Percentiles rank a stretch among this genome's conserved stretches.
These are phyloP conservation scores for Zygosaccharomyces pseudobailii DNA, from an alignment of 1,139 yeast species.

Conservation along the genomic window DNA sequence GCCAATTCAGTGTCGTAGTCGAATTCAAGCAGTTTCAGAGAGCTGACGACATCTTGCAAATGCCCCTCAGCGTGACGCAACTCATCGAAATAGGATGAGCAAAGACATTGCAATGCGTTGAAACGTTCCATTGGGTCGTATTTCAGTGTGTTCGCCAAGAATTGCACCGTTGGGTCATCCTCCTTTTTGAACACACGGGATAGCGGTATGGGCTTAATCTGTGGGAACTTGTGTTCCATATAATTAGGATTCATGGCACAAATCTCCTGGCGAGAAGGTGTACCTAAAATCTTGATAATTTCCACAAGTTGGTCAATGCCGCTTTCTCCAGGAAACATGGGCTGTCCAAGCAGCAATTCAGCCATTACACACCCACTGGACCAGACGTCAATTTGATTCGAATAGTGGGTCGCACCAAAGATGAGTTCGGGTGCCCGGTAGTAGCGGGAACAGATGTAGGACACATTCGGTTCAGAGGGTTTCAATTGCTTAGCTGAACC, in stretches of 20 bases:
- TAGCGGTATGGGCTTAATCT: slow-evolving; percentile 89
- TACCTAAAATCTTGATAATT: slow-evolving; percentile 90
- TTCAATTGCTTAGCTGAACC: slow-evolving; percentile 94
- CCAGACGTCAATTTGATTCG: slow-evolving; percentile 98
- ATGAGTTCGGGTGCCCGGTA: slow-evolving; percentile 93
- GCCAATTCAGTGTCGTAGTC: slow-evolving; percentile 27
- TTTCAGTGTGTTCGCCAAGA: slow-evolving; percentile 29
- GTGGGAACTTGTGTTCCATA: slow-evolving; percentile 96
- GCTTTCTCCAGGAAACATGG: slow-evolving; percentile 94
- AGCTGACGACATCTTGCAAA: slow-evolving; percentile 21
- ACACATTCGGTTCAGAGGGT: slow-evolving; percentile 89
- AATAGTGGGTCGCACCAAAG: slow-evolving; percentile 86
- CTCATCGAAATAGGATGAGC: slow-evolving; percentile 33
- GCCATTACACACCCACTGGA: slow-evolving; percentile 99
- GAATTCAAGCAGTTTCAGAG: slow-evolving; percentile 25
- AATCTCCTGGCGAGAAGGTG: slow-evolving; percentile 91
- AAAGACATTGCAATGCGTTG: slow-evolving; percentile 32
- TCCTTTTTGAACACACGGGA: slow-evolving; percentile 68
- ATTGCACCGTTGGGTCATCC: slow-evolving; percentile 32
- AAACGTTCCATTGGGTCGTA: slow-evolving; percentile 34
- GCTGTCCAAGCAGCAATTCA: slow-evolving; percentile 89
- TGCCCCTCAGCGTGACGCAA: slow-evolving; percentile 24
- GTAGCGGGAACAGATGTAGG: slow-evolving; percentile 93
- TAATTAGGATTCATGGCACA: slow-evolving; percentile 95
- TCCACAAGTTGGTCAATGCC: slow-evolving; percentile 97